A percentile compares a stretch with the other conserved stretches of the same genome.
phyloP scores from a whole-genome alignment of 2,329 filamentous ascomycete species.

The Colletotrichum sansevieriae region DNA sequence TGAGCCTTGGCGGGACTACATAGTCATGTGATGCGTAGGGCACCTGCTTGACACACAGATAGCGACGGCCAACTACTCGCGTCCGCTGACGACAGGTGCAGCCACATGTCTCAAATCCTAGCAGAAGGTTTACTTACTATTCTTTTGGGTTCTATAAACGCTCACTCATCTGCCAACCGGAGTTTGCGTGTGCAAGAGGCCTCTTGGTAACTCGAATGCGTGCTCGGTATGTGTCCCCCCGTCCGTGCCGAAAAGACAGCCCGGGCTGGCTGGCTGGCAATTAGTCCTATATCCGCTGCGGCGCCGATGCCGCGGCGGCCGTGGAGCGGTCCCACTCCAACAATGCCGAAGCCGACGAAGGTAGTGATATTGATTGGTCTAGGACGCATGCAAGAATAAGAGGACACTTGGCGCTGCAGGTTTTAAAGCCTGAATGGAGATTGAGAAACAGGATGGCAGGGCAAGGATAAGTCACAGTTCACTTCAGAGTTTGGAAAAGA shows the following conservation, averaged over 20 bases:
- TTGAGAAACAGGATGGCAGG: conserved; percentile 1
- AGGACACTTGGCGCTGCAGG: conserved; percentile 3
- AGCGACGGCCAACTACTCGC: background rate
- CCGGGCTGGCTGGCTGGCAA: no score
- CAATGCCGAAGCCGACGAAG: background rate
- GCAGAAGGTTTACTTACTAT: background rate
- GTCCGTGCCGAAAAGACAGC: background rate
- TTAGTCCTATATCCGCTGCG: background rate
- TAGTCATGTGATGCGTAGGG: background rate
- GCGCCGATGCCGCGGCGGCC: conserved; percentile 3
- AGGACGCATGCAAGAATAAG: background rate
- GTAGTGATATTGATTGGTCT: background rate
- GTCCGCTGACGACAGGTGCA: no score
- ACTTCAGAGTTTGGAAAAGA: background rate
- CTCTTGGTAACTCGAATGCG: background rate
- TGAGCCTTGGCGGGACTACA: background rate
- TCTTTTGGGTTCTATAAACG: background rate
- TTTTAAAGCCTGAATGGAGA: background rate
- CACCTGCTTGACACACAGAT: background rate
- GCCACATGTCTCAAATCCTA: background rate
- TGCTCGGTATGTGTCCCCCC: background rate
- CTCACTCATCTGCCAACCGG: background rate
- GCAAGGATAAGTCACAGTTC: background rate
- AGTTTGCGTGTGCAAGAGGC: background rate
- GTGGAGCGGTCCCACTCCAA: background rate